These are phyloP conservation scores for Telopea speciosissima DNA, from an alignment of 177 flowering plant species.

Conservation along the genomic window DNA sequence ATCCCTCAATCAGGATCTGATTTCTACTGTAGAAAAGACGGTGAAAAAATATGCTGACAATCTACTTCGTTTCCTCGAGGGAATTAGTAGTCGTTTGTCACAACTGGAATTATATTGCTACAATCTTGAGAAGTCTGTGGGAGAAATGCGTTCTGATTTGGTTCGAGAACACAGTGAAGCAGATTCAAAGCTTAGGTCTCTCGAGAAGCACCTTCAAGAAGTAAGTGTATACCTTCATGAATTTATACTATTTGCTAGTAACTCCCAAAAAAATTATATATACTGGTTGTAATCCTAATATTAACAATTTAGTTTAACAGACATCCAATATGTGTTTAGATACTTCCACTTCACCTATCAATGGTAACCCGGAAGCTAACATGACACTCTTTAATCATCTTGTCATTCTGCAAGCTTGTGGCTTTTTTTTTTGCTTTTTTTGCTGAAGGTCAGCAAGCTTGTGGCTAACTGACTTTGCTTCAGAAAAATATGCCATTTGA, in stretches of 20 bases:
- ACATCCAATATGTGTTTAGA: not conserved
- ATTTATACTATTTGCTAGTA: not conserved
- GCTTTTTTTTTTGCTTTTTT: too few species aligned
- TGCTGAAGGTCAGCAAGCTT: too few species aligned
- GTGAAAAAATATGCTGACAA: slow-evolving; percentile 87
- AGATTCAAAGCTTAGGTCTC: slow-evolving; percentile 68
- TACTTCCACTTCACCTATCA: not conserved
- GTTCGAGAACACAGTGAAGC: slow-evolving; percentile 67
- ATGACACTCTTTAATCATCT: slow-evolving; percentile 1
- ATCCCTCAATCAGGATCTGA: slow-evolving; percentile 45
- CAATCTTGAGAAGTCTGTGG: slow-evolving; percentile 83
- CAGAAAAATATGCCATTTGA: not conserved
- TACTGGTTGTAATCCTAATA: too few species aligned
- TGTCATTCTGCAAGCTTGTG: not conserved
- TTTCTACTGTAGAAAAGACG: slow-evolving; percentile 60
- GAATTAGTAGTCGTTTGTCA: slow-evolving; percentile 82
- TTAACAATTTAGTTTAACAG: not conserved
- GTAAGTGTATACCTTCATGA: slow-evolving; percentile 30
- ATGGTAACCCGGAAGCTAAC: not conserved
- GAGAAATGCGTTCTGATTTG: slow-evolving; percentile 80
- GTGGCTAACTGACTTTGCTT: not conserved
- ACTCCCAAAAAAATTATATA: too few species aligned
- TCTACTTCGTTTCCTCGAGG: slow-evolving; percentile 85
- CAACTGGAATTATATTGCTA: slow-evolving; percentile 87
- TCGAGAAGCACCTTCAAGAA: slow-evolving; percentile 93